Base-by-base conservation (phyloP, 2,329 filamentous ascomycete genomes). In the Aciculosporium take region DNA sequence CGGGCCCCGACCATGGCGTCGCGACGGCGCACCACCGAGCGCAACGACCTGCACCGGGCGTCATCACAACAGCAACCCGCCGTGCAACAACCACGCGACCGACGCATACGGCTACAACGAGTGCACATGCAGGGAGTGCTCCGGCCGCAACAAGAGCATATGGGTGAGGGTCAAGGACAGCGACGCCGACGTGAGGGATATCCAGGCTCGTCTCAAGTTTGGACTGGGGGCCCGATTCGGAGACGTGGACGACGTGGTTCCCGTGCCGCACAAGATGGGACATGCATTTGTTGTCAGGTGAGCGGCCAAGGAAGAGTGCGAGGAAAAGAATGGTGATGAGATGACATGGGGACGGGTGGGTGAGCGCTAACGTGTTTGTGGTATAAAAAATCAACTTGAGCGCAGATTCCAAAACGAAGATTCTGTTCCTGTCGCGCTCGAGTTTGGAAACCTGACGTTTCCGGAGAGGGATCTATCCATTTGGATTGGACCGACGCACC, bases 101-200 rank as follows among this genome's bases (percentile, higher is more conserved):
- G 43, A 32, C 3, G 37, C 29, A 9, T 46, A 43, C 7, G 48
- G 52, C 2, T 62, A 62, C 41, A 41, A 46, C 13, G 50, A 47
- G 1, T 63, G 60, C 40, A 41, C 35, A 35, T 63, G 60, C 28
- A 25, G 41, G 13, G 37, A 44, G 3, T 63, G 60, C 29, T 47
- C 49, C 18, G 35, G 43, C 6, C 48, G 52, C 27, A 61, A 63
- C 39, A 51, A 54, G 38, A 60, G 54, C 40, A 43, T 62, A 10
- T 52, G 51, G 46, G 47, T 62, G 18, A 45, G 40, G 15, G 50
- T 53, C 7, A 43, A 46, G 5, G 40, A 51, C 30, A 21, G 6
- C 6, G 36, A 45, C 2, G 15, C 21, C 5, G 34, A 46, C 8
- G 24, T 20, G 2, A 27, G 45, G 18, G 58, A 61, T 1, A 25